Percentiles rank a stretch among this genome's conserved stretches.
Evolutionary conservation across 2,329 filamentous ascomycete species (phyloP).

Genomic region (Hyphodiscus sp.): DNA sequence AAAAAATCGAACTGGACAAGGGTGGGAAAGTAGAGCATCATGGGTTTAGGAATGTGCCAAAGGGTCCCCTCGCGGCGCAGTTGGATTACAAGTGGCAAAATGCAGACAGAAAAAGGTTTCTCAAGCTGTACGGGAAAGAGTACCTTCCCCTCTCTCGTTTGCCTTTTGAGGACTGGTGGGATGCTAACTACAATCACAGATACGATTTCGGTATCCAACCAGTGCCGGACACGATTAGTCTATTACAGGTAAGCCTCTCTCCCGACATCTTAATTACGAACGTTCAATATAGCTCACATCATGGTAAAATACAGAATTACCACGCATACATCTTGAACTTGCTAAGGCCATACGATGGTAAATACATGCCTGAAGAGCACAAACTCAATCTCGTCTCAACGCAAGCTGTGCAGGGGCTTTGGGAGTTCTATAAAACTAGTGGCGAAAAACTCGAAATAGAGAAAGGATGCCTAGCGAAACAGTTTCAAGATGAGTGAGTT

Average conservation of each 20-base stretch:
- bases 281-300: neutral
- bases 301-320: neutral
- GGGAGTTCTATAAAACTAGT: neutral
- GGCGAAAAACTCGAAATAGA: neutral
- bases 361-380: neutral
- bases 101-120: neutral
- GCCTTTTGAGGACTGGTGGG: neutral
- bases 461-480: neutral
- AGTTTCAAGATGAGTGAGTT: neutral
- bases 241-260: neutral
- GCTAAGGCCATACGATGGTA: neutral
- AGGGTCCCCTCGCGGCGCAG: neutral
- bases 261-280: neutral
- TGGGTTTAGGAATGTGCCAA: neutral
- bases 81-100: neutral
- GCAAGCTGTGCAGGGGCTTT: neutral
- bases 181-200: neutral
- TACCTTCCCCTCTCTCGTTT: neutral
- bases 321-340: neutral
- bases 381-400: neutral
- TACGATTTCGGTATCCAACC: neutral
- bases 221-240: neutral
- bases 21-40: neutral
- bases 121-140: neutral
- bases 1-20: neutral